Conservation (phyloP, 306 rosid genomes). For the Boehmeria nivea region DNA sequence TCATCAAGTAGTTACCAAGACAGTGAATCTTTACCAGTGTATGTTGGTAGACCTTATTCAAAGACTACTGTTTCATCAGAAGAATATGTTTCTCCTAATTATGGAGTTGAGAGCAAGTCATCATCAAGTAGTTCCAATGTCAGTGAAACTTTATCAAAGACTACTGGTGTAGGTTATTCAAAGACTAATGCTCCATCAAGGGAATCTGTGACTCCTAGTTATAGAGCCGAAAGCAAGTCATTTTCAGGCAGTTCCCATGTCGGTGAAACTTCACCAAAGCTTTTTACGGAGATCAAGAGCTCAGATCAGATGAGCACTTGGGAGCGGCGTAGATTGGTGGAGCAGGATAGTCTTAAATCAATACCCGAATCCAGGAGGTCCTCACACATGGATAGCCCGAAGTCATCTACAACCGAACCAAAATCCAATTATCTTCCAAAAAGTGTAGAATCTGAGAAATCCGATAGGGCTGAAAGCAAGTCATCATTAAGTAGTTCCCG, state of each 20-base stretch:
- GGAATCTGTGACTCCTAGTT: constrained; percentile 26
- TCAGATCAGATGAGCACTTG: constrained; percentile 28
- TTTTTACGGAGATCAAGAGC: constrained; percentile 26
- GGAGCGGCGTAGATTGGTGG: neutral
- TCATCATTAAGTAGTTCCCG: constrained; percentile 18
- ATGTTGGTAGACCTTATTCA: neutral
- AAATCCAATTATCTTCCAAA: constrained; percentile 20
- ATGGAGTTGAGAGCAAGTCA: constrained; percentile 23
- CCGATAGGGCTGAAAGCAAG: constrained; percentile 27
- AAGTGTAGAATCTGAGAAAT: constrained; percentile 24
- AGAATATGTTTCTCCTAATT: neutral
- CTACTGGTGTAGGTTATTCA: constrained; percentile 12
- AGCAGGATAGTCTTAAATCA: constrained; percentile 22
- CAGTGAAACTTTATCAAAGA: constrained; percentile 10
- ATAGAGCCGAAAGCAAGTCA: constrained; percentile 42
- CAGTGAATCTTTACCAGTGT: too few species aligned
- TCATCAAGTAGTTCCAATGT: neutral
- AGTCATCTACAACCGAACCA: constrained; percentile 26
- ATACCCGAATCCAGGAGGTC: constrained; percentile 29
- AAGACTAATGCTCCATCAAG: neutral
- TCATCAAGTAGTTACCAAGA: too few species aligned
- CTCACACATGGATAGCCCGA: too few species aligned
- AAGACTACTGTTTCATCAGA: neutral
- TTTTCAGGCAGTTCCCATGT: constrained; percentile 38
- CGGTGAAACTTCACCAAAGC: constrained; percentile 22